A percentile compares a stretch with the other conserved stretches of the same genome.
Evolutionary conservation across 2,329 filamentous ascomycete species (phyloP).

Genomic region (Tolypocladium inflatum): DNA sequence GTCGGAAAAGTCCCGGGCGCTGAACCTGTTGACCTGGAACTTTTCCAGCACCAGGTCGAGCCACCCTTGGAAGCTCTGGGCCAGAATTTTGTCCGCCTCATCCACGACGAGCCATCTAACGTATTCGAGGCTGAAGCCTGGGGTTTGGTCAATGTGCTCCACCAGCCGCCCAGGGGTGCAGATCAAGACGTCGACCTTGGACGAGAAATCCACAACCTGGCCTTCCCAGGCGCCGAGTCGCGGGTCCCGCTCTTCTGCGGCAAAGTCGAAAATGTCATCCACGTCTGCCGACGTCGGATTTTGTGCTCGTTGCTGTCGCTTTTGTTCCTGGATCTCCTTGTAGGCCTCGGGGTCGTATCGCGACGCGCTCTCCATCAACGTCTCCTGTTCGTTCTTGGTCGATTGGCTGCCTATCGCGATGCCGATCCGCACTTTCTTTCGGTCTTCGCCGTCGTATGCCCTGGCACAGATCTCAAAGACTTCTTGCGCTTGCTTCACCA

Average conservation of each 20-base stretch:
- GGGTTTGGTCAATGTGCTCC: conserved; percentile 78
- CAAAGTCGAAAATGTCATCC: conserved; percentile 10
- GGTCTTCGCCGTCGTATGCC: conserved; percentile 42
- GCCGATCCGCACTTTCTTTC: conserved; percentile 67
- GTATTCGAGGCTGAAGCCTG: conserved; percentile 68
- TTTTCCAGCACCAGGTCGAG: conserved; percentile 60
- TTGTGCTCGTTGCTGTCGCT: conserved; percentile 2
- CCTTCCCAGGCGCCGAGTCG: conserved; percentile 25
- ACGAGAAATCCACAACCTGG: conserved; percentile 54
- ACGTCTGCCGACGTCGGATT: conserved; percentile 4
- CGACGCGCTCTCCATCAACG: conserved; percentile 34
- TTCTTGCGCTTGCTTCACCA: conserved; percentile 78
- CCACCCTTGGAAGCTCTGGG: conserved; percentile 92
- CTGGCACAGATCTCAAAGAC: conserved; percentile 65
- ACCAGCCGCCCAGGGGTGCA: conserved; percentile 88
- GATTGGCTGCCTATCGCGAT: conserved; percentile 75
- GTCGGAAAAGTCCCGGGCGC: conserved; percentile 43
- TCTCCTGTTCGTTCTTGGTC: conserved; percentile 53
- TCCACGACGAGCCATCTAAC: conserved; percentile 87
- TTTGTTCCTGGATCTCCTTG: conserved; percentile 15
- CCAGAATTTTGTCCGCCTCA: conserved; percentile 84
- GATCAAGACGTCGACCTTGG: conserved; percentile 78
- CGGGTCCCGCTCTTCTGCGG: conserved; percentile 13
- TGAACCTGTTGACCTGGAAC: conserved; percentile 39
- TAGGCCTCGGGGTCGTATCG: conserved; percentile 56